Conservation (phyloP, 768 basidiomycete species). For the Mycena olivaceomarginata region DNA sequence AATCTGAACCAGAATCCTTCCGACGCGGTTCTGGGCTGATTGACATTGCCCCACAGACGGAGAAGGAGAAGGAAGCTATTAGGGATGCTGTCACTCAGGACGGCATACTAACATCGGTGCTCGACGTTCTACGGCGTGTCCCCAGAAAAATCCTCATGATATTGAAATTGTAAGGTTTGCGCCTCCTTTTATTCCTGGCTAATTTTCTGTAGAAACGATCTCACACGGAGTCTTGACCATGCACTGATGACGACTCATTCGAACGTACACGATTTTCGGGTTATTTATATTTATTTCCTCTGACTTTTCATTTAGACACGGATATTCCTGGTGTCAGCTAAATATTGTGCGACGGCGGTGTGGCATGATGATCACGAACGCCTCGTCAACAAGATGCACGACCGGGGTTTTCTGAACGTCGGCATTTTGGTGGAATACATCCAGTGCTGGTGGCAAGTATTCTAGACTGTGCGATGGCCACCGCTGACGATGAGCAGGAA, state of each 20-base stretch:
- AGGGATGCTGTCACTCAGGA: constrained; percentile 89
- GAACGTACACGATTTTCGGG: constrained; percentile 62
- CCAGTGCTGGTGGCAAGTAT: constrained; percentile 81
- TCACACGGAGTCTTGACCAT: constrained; percentile 83
- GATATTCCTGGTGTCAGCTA: constrained; percentile 93
- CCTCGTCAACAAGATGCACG: constrained; percentile 66
- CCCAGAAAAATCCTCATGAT: constrained; percentile 92
- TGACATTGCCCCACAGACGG: constrained; percentile 82
- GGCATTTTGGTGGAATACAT: constrained; percentile 70
- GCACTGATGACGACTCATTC: constrained; percentile 93
- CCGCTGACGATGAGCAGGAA: constrained; percentile 63
- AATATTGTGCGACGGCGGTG: constrained; percentile 88
- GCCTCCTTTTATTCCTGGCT: constrained; percentile 51
- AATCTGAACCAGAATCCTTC: constrained; percentile 60
- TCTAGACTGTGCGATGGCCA: neutral
- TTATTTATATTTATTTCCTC: neutral
- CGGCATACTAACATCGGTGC: constrained; percentile 89
- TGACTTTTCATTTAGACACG: constrained; percentile 71
- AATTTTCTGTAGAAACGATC: constrained; percentile 28
- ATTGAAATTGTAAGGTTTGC: constrained; percentile 90
- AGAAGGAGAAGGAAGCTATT: constrained; percentile 88
- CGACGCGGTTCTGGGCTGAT: constrained; percentile 86
- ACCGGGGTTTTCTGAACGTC: constrained; percentile 70
- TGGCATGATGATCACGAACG: constrained; percentile 82
- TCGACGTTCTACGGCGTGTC: constrained; percentile 90